Evolutionary conservation across 1,284 basidiomycete species (phyloP).

Genomic region (Microbotryum lychnidis-dioicae): DNA sequence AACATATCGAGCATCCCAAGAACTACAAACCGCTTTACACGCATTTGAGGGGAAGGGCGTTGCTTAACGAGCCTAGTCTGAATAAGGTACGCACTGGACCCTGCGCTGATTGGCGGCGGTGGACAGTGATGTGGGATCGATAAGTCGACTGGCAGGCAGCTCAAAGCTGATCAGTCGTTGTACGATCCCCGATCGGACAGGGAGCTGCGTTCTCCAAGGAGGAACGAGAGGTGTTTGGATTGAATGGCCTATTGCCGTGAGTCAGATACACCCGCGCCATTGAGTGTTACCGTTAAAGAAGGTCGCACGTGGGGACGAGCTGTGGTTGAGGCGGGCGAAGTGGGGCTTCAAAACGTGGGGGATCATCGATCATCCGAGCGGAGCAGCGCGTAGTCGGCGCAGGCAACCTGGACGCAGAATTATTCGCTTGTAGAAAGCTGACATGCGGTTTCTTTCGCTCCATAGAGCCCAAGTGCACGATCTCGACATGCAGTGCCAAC

Average conservation of each 20-base stretch:
- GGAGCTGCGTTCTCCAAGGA: conserved; percentile 58
- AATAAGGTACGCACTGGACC: conserved; percentile 43
- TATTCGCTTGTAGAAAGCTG: too few species aligned
- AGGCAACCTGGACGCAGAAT: too few species aligned
- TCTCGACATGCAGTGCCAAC: conserved; percentile 62
- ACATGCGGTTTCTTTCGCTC: conserved; percentile 32
- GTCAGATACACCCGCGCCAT: background rate
- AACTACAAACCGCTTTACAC: too few species aligned
- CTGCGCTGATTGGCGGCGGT: too few species aligned
- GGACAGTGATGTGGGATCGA: too few species aligned
- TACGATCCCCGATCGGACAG: too few species aligned
- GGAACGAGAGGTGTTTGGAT: conserved; percentile 61
- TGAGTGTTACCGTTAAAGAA: background rate
- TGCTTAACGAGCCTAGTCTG: conserved; percentile 58
- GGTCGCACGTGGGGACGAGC: background rate
- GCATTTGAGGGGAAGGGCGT: conserved; percentile 49
- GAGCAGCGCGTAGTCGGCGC: background rate
- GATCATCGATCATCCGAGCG: too few species aligned
- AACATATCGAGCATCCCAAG: too few species aligned
- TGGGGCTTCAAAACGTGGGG: too few species aligned
- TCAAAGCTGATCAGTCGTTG: too few species aligned
- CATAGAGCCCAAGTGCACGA: conserved; percentile 53
- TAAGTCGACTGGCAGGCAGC: too few species aligned
- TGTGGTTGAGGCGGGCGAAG: too few species aligned
- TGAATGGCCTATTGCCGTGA: conserved; percentile 66